Conservation (phyloP, 164 flowering plant genomes). For the grape (Vitis vinifera) region ASM3070453v1 NC_081818.1:3962001-3962500, state of each 20-base stretch:
- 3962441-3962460: neutral
- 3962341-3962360: neutral
- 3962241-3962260: slow-evolving; percentile 14
- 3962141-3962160: slow-evolving; percentile 2
- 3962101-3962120: neutral
- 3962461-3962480: no score
- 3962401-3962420: slow-evolving; percentile 1
- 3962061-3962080: neutral
- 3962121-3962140: slow-evolving; percentile 13
- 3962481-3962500: no score
- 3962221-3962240: slow-evolving; percentile 7
- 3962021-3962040: slow-evolving; percentile 28
- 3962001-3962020: slow-evolving; percentile 21
- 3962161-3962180: slow-evolving; percentile 31
- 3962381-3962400: neutral
- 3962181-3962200: slow-evolving; percentile 19
- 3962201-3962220: slow-evolving; percentile 4
- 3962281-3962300: neutral
- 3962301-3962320: neutral
- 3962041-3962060: neutral
- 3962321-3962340: slow-evolving; percentile 13
- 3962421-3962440: slow-evolving; percentile 5
- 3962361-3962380: neutral
- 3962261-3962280: slow-evolving; percentile 15
- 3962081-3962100: neutral